Conservation (phyloP, 306 rosid genomes). For the Senna tora region DNA sequence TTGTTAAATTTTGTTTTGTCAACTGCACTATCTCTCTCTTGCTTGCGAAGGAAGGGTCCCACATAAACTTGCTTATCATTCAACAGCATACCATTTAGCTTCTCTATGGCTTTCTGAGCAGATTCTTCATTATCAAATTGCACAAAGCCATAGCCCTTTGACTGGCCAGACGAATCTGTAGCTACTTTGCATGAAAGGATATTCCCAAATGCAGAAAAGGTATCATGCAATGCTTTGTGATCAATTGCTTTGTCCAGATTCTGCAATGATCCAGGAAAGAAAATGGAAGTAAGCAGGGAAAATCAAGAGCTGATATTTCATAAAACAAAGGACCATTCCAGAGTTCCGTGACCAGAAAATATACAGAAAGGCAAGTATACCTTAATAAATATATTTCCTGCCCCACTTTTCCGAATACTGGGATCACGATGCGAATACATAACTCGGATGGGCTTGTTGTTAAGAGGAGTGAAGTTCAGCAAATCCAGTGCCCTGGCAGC, state of each 20-base stretch:
- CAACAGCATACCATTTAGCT: conserved; percentile 93
- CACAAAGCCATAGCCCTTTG: conserved; percentile 97
- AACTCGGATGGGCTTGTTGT: conserved; percentile 76
- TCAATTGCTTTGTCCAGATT: conserved; percentile 94
- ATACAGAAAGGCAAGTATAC: conserved; percentile 42
- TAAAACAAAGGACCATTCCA: conserved; percentile 15
- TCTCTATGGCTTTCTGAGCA: conserved; percentile 87
- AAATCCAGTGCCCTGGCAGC: conserved; percentile 95
- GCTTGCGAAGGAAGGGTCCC: conserved; percentile 98
- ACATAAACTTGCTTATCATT: conserved; percentile 97
- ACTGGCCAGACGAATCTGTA: conserved; percentile 80
- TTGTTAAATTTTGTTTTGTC: conserved; percentile 78
- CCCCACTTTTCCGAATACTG: conserved; percentile 88
- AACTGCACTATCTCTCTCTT: conserved; percentile 68
- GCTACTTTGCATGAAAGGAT: conserved; percentile 98
- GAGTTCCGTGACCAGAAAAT: neutral
- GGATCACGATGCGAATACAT: conserved; percentile 99
- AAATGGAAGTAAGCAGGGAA: neutral
- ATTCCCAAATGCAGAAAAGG: conserved; percentile 85
- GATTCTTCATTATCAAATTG: conserved; percentile 91
- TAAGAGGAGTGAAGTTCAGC: conserved; percentile 86
- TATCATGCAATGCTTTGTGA: conserved; percentile 93
- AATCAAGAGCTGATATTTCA: conserved; percentile 30
- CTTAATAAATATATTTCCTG: conserved; percentile 96
- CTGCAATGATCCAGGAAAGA: conserved; percentile 51